Percentiles rank a stretch among this genome's conserved stretches.
These are phyloP conservation scores for Podila clonocystis DNA, from an alignment of 192 early-diverging fungal genomes.

Conservation along the genomic window DNA sequence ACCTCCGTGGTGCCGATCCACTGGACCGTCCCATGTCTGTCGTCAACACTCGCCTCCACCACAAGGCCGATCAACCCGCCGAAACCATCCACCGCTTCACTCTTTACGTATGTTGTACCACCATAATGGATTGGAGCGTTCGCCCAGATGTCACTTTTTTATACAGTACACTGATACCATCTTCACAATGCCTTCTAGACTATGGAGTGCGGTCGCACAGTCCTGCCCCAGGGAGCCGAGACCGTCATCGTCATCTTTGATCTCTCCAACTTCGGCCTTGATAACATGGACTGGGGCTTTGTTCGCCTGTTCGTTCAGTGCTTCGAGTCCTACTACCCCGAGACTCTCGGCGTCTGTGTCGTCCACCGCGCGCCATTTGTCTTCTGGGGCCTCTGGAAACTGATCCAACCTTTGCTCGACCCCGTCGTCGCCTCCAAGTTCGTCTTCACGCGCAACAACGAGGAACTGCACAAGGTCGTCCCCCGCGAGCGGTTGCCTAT, in stretches of 20 bases:
- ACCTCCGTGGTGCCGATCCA: slow-evolving; percentile 47
- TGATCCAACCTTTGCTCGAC: slow-evolving; percentile 70
- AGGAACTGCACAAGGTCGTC: slow-evolving; percentile 71
- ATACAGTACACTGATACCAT: too few relatives aligned
- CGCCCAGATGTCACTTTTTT: too few relatives aligned
- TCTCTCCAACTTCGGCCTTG: slow-evolving; percentile 75
- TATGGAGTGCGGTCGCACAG: slow-evolving; percentile 67
- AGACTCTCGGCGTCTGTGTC: slow-evolving; percentile 51
- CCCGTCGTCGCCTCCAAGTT: slow-evolving; percentile 65
- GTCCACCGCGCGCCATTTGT: slow-evolving; percentile 90
- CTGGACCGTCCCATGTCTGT: slow-evolving; percentile 33
- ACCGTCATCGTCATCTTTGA: slow-evolving; percentile 78
- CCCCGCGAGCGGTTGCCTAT: slow-evolving; percentile 64
- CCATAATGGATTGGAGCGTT: too few relatives aligned
- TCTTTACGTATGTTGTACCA: too few relatives aligned
- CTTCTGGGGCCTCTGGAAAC: slow-evolving; percentile 80
- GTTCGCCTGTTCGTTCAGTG: too few relatives aligned
- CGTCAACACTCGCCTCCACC: slow-evolving; percentile 25
- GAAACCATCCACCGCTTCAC: too few relatives aligned
- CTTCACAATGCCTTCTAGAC: slow-evolving; percentile 7
- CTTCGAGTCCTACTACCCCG: too few relatives aligned
- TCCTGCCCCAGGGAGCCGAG: slow-evolving; percentile 65
- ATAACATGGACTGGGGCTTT: slow-evolving; percentile 58
- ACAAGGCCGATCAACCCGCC: too few relatives aligned
- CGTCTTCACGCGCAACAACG: slow-evolving; percentile 65